Evolutionary conservation across 1,139 yeast species (phyloP).

Genomic region (Arxiozyma slooffiae): DNA sequence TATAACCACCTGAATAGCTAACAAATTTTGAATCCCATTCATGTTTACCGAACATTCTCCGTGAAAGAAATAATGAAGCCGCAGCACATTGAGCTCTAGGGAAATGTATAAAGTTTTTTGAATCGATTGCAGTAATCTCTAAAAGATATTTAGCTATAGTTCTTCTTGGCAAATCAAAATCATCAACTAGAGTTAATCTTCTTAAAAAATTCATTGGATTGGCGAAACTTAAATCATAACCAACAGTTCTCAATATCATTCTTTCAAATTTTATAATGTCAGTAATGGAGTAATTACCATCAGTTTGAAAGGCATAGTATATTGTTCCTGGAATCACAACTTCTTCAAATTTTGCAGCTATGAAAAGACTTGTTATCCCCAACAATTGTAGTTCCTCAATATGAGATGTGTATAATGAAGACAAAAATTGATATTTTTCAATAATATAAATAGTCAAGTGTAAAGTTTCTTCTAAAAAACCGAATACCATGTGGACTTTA

Average conservation of each 20-base stretch:
- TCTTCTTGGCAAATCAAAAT: no score
- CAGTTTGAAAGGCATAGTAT: slow-evolving; percentile 78
- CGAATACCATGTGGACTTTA: slow-evolving; percentile 76
- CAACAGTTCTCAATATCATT: slow-evolving; percentile 59
- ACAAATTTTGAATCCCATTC: slow-evolving; percentile 73
- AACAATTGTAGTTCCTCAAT: slow-evolving; percentile 75
- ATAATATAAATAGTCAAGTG: slow-evolving; percentile 76
- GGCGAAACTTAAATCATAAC: slow-evolving; percentile 78
- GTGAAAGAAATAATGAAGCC: slow-evolving; percentile 77
- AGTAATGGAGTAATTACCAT: slow-evolving; percentile 59
- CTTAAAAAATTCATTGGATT: no score
- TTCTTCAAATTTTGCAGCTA: slow-evolving; percentile 91
- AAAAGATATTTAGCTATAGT: no score
- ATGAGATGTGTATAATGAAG: slow-evolving; percentile 45
- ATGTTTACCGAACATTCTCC: slow-evolving; percentile 58
- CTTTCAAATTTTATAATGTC: slow-evolving; percentile 80
- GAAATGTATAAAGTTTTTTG: neutral
- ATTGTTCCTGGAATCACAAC: slow-evolving; percentile 79
- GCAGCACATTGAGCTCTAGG: slow-evolving; percentile 50
- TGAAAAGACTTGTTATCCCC: slow-evolving; percentile 79
- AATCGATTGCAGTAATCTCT: no score
- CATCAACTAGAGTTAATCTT: no score
- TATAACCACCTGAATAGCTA: slow-evolving; percentile 86
- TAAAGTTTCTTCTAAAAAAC: slow-evolving; percentile 79
- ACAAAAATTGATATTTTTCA: slow-evolving; percentile 54